Evolutionary conservation across 768 basidiomycete species (phyloP).

Genomic region (Lyophyllum atratum): DNA sequence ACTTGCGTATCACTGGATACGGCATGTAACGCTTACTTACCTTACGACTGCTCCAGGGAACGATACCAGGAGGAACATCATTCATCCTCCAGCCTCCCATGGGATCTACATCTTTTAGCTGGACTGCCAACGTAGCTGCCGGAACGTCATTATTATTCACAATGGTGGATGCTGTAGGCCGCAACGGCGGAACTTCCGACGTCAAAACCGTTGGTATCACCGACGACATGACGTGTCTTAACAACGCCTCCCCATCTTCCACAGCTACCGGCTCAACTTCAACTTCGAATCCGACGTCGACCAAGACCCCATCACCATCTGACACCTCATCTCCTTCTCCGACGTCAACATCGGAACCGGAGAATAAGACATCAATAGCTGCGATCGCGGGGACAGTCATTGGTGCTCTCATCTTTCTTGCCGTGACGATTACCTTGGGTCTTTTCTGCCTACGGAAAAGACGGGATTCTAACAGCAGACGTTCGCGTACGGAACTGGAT

Average conservation of each 20-base stretch:
- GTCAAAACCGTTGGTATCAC: constrained; percentile 48
- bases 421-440: constrained; percentile 50
- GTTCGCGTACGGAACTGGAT: constrained; percentile 39
- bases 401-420: constrained; percentile 53
- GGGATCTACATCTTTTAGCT: constrained; percentile 44
- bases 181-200: constrained; percentile 63
- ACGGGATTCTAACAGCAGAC: constrained; percentile 27
- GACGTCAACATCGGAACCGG: constrained; percentile 22
- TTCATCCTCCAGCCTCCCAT: constrained; percentile 45
- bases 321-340: constrained; percentile 25
- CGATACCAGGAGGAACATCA: constrained; percentile 63
- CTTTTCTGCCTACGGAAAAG: constrained; percentile 50
- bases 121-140: constrained; percentile 57
- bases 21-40: background rate
- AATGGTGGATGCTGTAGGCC: constrained; percentile 51
- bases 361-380: constrained; percentile 34
- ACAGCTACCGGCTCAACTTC: constrained; percentile 26
- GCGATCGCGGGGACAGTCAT: constrained; percentile 55
- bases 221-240: constrained; percentile 53
- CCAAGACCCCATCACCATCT: constrained; percentile 17
- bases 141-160: constrained; percentile 62
- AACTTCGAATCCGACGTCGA: constrained; percentile 8
- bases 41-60: constrained; percentile 39
- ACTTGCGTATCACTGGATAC: background rate
- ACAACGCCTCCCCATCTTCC: constrained; percentile 52